Evolutionary conservation across 225 moss, liverwort and hornwort species (phyloP).

Genomic region (Antitrichia curtipendula): DNA sequence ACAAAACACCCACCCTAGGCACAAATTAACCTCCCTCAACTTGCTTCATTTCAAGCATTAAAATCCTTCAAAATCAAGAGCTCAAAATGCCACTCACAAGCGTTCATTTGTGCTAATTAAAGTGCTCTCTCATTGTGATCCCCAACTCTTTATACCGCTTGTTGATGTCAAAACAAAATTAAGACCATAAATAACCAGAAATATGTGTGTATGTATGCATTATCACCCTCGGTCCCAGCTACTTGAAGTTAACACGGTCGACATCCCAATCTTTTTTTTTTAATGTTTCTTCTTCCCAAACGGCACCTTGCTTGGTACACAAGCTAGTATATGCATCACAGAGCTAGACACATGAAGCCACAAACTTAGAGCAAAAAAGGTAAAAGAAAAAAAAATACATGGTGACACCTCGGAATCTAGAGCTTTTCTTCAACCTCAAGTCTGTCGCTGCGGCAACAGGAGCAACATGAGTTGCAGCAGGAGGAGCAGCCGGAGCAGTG

Average conservation of each 20-base stretch:
- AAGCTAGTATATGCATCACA: not conserved
- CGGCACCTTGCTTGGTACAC: not conserved
- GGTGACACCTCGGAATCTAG: constrained; percentile 5
- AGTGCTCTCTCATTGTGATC: not conserved
- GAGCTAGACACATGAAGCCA: not conserved
- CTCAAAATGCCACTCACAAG: not conserved
- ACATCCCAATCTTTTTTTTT: not conserved
- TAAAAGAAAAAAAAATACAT: not conserved
- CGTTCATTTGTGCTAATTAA: not conserved
- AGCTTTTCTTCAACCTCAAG: not conserved
- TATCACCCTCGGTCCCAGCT: not conserved
- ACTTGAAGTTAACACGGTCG: not conserved
- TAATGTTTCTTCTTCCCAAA: no score
- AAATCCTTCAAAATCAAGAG: not conserved
- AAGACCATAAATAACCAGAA: not conserved
- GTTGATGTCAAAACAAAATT: not conserved
- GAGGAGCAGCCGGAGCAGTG: no score
- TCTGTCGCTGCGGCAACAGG: no score
- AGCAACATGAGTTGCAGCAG: not conserved
- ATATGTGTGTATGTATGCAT: not conserved
- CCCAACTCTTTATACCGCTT: not conserved
- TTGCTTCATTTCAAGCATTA: no score
- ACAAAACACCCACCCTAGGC: not conserved
- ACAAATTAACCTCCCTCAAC: not conserved
- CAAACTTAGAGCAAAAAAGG: not conserved